Evolutionary conservation across 2,329 filamentous ascomycete genomes (phyloP).

Genomic region (Fusarium albidum): DNA sequence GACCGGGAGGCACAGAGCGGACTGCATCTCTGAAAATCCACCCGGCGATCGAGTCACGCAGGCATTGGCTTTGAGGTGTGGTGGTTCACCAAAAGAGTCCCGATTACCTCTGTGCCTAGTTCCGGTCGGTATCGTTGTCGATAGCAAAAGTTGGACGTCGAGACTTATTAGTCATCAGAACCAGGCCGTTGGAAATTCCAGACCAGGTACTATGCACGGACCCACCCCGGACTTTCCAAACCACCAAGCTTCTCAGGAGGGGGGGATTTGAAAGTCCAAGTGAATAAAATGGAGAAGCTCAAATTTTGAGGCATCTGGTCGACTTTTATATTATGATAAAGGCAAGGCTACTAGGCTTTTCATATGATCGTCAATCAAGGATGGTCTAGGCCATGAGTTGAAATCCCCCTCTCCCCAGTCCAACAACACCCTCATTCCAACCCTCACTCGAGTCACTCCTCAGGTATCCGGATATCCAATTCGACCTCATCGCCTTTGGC

Average conservation of each 20-base stretch:
- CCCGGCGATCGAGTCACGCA: constrained; percentile 21
- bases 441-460: too few species aligned
- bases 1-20: constrained; percentile 53
- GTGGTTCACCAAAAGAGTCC: constrained; percentile 8
- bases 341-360: too few species aligned
- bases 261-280: too few species aligned
- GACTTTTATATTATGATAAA: too few species aligned
- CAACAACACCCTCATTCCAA: too few species aligned
- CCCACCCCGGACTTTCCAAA: too few species aligned
- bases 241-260: too few species aligned
- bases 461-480: not conserved
- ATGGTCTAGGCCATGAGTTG: not conserved
- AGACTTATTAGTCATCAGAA: constrained; percentile 27
- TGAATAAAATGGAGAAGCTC: too few species aligned
- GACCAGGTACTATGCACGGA: constrained; percentile 6
- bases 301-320: too few species aligned
- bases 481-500: not conserved
- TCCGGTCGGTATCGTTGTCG: constrained; percentile 26
- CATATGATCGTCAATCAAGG: too few species aligned
- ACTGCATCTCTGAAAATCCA: constrained; percentile 51
- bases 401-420: not conserved
- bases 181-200: constrained; percentile 26
- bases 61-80: constrained; percentile 25
- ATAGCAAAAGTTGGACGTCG: constrained; percentile 31
- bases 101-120: not conserved